Conservation (phyloP, 345 rosid genomes). For the Rhodamnia rubescens region DNA sequence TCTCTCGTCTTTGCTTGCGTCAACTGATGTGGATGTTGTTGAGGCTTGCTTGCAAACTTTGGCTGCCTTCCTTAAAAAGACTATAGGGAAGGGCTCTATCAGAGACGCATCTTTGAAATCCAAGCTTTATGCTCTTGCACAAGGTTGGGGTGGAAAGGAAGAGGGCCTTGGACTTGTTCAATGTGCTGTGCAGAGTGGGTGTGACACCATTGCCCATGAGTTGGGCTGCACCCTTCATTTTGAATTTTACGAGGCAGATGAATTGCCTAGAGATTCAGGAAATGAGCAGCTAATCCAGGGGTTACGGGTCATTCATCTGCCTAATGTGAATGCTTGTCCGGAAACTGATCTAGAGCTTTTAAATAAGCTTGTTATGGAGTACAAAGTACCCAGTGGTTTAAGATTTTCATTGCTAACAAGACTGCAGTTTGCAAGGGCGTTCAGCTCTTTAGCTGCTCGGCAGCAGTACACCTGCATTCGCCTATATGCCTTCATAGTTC, state of each 20-base stretch:
- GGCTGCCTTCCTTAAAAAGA: slow-evolving; percentile 82
- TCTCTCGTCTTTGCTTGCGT: slow-evolving; percentile 82
- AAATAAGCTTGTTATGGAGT: slow-evolving; percentile 53
- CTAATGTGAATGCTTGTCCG: slow-evolving; percentile 24
- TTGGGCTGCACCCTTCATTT: slow-evolving; percentile 91
- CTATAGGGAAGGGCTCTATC: slow-evolving; percentile 69
- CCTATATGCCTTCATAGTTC: slow-evolving; percentile 81
- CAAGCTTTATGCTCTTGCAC: slow-evolving; percentile 82
- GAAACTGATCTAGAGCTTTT: slow-evolving; percentile 82
- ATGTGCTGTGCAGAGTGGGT: slow-evolving; percentile 51
- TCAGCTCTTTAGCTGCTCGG: slow-evolving; percentile 59
- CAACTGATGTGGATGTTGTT: slow-evolving; percentile 90
- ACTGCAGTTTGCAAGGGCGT: slow-evolving; percentile 86
- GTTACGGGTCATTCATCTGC: slow-evolving; percentile 67
- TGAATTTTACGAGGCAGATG: slow-evolving; percentile 70
- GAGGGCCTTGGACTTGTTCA: slow-evolving; percentile 91
- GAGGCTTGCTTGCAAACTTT: slow-evolving; percentile 87
- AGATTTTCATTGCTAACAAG: slow-evolving; percentile 79
- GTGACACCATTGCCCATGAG: slow-evolving; percentile 62
- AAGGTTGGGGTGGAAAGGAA: slow-evolving; percentile 99
- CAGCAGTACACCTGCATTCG: slow-evolving; percentile 91
- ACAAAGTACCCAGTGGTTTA: slow-evolving; percentile 66
- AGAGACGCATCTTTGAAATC: slow-evolving; percentile 71
- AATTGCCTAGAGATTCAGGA: slow-evolving; percentile 17
- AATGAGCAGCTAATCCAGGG: slow-evolving; percentile 39